Evolutionary conservation across 176 grass and related monocot genomes (phyloP).

Genomic region (Eragrostis nindensis): DNA sequence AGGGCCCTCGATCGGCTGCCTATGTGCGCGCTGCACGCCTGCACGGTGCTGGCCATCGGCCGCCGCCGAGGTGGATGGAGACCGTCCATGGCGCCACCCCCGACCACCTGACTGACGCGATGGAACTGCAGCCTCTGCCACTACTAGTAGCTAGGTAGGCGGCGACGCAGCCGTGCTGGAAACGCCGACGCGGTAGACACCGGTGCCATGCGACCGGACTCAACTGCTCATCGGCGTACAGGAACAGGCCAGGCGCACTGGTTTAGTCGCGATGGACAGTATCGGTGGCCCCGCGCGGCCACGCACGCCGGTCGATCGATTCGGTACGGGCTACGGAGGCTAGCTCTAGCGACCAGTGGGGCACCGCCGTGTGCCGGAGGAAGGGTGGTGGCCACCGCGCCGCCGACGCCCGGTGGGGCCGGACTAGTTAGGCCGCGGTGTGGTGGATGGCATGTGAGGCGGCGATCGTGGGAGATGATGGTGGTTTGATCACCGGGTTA

Average conservation of each 20-base stretch:
- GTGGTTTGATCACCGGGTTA: background rate
- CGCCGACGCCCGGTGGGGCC: background rate
- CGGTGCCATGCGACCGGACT: too few species aligned
- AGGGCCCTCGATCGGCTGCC: too few species aligned
- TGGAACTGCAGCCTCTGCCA: background rate
- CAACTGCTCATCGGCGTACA: too few species aligned
- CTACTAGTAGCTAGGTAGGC: too few species aligned
- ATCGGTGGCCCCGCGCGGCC: background rate
- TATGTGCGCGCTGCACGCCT: background rate
- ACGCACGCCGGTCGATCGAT: background rate
- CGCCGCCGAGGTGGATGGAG: background rate
- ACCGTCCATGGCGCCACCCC: background rate
- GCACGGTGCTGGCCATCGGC: constrained; percentile 9
- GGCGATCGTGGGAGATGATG: background rate
- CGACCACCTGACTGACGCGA: background rate
- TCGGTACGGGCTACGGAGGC: background rate
- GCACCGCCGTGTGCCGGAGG: constrained; percentile 10
- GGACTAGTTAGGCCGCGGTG: background rate
- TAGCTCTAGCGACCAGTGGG: background rate
- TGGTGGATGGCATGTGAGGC: constrained; percentile 23
- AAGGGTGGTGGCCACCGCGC: background rate
- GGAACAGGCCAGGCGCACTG: too few species aligned
- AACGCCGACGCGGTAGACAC: background rate
- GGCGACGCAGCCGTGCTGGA: background rate
- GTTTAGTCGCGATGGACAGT: background rate